Base-by-base conservation (phyloP, 1,284 basidiomycete genomes). In the Dichomitus squalens region DNA sequence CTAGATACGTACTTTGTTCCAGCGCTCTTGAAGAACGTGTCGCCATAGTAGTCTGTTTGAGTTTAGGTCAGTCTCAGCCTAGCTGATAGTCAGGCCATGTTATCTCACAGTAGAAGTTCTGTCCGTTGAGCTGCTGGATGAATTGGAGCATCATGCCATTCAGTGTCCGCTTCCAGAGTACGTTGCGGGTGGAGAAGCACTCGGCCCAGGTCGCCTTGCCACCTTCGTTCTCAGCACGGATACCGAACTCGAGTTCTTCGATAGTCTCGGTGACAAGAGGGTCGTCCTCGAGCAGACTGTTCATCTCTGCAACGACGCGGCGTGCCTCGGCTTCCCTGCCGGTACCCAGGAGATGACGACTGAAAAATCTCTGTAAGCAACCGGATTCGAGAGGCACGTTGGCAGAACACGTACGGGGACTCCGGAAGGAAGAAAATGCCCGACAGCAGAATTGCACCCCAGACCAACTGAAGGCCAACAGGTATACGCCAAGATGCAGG, bases 61-160 rank as follows among this genome's bases (percentile, higher is more conserved):
- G 7, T 20, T 21, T 35, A 34, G 14, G 27, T 40, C 38, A 41
- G 43, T 36, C 9, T 18, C 14, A 11, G 23, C 3, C 4, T 7
- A 7, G 18, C 9, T 8, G 11, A 21, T 16, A 25, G 8, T 1
- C 25, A 25, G 3, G 14, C 2, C 3, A 35, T 41, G 5, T 25
- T 18, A 1, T 68, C 82, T 62, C 60, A 87, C 87, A 89, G 69
- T 87, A 88, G 71, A 89, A 88, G 69, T 87, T 88, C 68, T 88
- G 87, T 41, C 87, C 87, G 59, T 89, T 90, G 33, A 93, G 73
- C 64, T 93, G 90, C 64, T 92, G 90, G 51, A 92, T 85, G 67
- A 92, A 90, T 68, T 91, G 88, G 35, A 93, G 72, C 86, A 92
- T 89, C 84, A 91, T 91, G 29, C 87, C 86, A 60, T 90, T 92